Evolutionary conservation across 345 rosid genomes (phyloP).

Genomic region (Geranium rotundifolium): DNA sequence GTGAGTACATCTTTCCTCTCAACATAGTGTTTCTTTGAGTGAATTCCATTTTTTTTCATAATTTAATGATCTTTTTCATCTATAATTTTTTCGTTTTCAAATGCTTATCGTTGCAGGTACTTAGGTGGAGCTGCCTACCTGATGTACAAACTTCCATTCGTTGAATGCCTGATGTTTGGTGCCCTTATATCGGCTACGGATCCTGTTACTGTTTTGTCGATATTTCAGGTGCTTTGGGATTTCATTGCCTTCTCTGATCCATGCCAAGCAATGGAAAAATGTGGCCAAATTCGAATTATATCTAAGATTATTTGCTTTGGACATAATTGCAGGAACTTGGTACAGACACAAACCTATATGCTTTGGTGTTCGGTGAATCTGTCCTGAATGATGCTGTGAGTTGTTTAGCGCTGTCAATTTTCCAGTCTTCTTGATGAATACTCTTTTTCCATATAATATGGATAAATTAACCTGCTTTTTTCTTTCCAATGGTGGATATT

Average conservation of each 20-base stretch:
- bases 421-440: slow-evolving; percentile 6
- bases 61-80: background rate
- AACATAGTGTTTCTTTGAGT: background rate
- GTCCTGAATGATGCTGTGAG: slow-evolving; percentile 96
- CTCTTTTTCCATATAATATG: slow-evolving; percentile 3
- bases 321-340: slow-evolving; percentile 77
- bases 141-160: slow-evolving; percentile 82
- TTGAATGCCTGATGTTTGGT: slow-evolving; percentile 97
- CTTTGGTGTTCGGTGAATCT: slow-evolving; percentile 96
- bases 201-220: slow-evolving; percentile 95
- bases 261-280: background rate
- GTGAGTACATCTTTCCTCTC: slow-evolving; percentile 39
- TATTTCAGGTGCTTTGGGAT: slow-evolving; percentile 66
- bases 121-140: slow-evolving; percentile 76
- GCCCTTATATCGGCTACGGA: slow-evolving; percentile 98
- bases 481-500: slow-evolving; percentile 12
- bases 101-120: slow-evolving; percentile 41
- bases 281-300: background rate
- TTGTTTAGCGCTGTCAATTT: slow-evolving; percentile 9
- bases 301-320: slow-evolving; percentile 1
- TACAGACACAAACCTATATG: slow-evolving; percentile 85
- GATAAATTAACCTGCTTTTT: slow-evolving; percentile 7
- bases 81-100: background rate
- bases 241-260: background rate
- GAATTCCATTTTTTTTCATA: no score